These are phyloP conservation scores for Kodamaea hsintzibuensis DNA, from an alignment of 805 yeast genomes.

Conservation along the genomic window DNA sequence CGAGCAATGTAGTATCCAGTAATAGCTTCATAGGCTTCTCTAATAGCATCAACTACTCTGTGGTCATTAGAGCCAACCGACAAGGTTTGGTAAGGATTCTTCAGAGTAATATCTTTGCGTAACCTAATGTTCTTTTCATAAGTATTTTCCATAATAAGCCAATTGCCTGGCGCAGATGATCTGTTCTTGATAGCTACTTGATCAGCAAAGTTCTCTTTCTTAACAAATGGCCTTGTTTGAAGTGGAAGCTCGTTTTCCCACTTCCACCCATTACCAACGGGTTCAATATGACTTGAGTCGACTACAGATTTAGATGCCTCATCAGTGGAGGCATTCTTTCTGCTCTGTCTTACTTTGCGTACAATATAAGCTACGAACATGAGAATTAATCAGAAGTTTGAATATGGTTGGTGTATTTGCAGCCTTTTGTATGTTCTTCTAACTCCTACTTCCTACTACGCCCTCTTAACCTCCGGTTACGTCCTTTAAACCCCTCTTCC, in stretches of 20 bases:
- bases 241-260: background rate
- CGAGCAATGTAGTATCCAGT: constrained; percentile 42
- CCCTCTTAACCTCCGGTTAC: background rate
- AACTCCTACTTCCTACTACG: background rate
- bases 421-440: background rate
- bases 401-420: background rate
- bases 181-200: constrained; percentile 34
- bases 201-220: constrained; percentile 34
- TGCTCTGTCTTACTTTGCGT: background rate
- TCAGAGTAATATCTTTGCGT: constrained; percentile 33
- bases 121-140: constrained; percentile 48
- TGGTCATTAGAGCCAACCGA: constrained; percentile 17
- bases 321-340: background rate
- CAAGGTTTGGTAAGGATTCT: constrained; percentile 31
- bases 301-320: background rate
- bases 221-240: constrained; percentile 20
- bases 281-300: background rate
- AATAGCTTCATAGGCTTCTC: constrained; percentile 50
- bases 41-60: constrained; percentile 34
- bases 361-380: background rate
- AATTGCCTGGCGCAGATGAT: constrained; percentile 43
- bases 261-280: background rate
- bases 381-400: background rate
- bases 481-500: background rate
- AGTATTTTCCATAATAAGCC: constrained; percentile 63